Conservation (phyloP, 164 flowering plant genomes). For the Liriodendron chinense region DNA sequence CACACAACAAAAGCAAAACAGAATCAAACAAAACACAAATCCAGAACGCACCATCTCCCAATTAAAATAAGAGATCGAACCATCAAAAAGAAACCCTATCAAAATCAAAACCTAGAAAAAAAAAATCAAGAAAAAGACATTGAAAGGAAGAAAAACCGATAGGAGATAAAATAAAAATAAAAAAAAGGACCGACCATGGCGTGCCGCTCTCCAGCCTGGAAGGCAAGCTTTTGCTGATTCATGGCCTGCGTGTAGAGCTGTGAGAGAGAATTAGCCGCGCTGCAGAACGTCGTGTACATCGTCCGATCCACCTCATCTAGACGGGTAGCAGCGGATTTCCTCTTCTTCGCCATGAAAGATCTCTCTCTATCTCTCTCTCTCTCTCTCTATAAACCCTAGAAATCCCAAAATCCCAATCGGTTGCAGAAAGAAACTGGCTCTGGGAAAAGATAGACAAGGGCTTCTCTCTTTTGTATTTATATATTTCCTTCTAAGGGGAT, state of each 20-base stretch:
- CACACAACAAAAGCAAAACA: no score
- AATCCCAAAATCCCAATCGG: neutral
- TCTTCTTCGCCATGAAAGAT: conserved; percentile 69
- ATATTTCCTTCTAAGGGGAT: neutral
- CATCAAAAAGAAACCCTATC: neutral
- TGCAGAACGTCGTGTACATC: conserved; percentile 75
- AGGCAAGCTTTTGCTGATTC: conserved; percentile 71
- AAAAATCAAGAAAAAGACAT: neutral
- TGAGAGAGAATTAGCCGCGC: conserved; percentile 81
- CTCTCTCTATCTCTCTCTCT: conserved; percentile 5
- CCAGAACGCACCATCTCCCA: no score
- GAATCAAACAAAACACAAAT: no score
- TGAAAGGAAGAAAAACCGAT: neutral
- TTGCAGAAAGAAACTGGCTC: neutral
- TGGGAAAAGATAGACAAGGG: neutral
- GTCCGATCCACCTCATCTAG: conserved; percentile 86
- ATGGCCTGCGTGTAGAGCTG: conserved; percentile 83
- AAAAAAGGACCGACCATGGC: conserved; percentile 36
- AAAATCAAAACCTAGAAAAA: neutral
- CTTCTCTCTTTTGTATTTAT: neutral
- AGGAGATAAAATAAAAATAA: neutral
- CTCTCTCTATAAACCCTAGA: conserved; percentile 15
- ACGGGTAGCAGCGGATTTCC: conserved; percentile 69
- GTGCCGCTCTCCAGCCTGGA: conserved; percentile 83
- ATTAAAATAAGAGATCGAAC: neutral